Evolutionary conservation across 345 rosid genomes (phyloP).

Genomic region (Psidium guajava): DNA sequence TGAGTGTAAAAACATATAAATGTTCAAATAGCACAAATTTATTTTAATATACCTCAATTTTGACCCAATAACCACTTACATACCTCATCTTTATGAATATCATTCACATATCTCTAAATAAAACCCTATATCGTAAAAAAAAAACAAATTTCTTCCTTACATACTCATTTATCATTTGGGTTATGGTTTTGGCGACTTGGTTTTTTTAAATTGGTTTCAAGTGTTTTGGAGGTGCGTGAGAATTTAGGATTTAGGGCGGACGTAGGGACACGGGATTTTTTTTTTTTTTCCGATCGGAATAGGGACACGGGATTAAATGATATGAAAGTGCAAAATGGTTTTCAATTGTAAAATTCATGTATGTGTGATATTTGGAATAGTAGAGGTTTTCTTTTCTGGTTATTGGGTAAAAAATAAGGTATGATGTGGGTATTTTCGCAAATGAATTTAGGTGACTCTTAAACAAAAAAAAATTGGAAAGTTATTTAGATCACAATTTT

Average conservation of each 20-base stretch:
- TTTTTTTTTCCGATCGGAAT: no score
- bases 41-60: not conserved
- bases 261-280: not conserved
- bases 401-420: not conserved
- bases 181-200: not conserved
- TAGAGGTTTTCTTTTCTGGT: not conserved
- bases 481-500: not conserved
- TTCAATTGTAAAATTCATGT: not conserved
- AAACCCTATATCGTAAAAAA: not conserved
- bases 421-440: not conserved
- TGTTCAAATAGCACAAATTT: not conserved
- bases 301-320: not conserved
- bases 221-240: accelerated
- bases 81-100: not conserved
- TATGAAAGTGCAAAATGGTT: not conserved
- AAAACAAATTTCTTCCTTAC: not conserved
- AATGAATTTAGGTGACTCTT: not conserved
- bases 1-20: not conserved
- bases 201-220: not conserved
- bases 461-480: not conserved
- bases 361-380: accelerated
- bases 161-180: not conserved
- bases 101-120: not conserved
- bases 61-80: not conserved
- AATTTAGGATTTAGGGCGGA: not conserved